These are phyloP conservation scores for Salix udensis DNA, from an alignment of 345 rosid species.

Conservation along the genomic window DNA sequence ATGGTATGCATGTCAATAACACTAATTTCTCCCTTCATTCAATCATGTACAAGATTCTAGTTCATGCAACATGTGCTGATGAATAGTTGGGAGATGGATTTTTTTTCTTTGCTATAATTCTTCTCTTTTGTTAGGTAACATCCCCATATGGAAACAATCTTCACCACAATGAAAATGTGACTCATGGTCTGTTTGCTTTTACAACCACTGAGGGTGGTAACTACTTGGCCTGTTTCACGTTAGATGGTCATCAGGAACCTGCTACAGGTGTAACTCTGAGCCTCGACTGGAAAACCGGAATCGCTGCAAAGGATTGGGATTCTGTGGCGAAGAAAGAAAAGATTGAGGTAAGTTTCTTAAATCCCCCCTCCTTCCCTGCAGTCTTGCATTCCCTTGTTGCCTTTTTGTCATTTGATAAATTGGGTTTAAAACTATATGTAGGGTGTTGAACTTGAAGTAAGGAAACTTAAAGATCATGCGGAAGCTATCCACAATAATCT, in stretches of 20 bases:
- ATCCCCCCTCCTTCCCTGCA: neutral
- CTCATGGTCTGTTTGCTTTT: constrained; percentile 71
- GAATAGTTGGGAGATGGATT: neutral
- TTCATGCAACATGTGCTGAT: neutral
- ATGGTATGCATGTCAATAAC: neutral
- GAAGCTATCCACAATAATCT: constrained; percentile 59
- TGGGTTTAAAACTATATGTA: constrained; percentile 14
- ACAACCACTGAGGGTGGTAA: constrained; percentile 69
- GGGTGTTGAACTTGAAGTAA: constrained; percentile 89
- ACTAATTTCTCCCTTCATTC: neutral
- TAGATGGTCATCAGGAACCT: constrained; percentile 34
- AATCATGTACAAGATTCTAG: neutral
- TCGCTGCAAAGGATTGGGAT: constrained; percentile 94
- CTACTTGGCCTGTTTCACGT: constrained; percentile 75
- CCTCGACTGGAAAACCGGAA: constrained; percentile 86
- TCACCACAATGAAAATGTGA: constrained; percentile 52
- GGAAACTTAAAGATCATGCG: constrained; percentile 66
- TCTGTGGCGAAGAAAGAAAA: constrained; percentile 88
- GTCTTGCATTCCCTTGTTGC: neutral
- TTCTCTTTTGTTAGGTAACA: constrained; percentile 50
- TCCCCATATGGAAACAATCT: constrained; percentile 74
- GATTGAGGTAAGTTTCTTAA: constrained; percentile 57
- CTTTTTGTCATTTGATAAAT: neutral
- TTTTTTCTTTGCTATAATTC: neutral
- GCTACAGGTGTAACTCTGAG: constrained; percentile 46